Evolutionary conservation across 495 filamentous ascomycete species (phyloP).

Genomic region (Choiromyces venosus): DNA sequence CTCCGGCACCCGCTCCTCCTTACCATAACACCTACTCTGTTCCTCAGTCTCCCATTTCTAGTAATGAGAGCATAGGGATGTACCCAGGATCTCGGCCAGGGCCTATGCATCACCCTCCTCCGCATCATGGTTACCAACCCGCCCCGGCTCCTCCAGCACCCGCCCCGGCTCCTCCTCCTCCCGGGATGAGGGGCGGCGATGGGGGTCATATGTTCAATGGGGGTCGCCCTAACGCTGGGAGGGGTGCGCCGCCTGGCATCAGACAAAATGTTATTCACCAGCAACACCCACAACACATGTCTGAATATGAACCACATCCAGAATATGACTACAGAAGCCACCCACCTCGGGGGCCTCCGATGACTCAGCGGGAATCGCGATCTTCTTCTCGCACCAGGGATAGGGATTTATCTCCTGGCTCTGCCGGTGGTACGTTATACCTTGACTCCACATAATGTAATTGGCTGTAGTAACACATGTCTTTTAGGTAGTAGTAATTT

Average conservation of each 20-base stretch:
- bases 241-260: constrained; percentile 15
- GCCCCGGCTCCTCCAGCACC: constrained; percentile 11
- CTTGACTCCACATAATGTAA: not conserved
- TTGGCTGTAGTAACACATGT: constrained; percentile 11
- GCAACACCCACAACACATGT: constrained; percentile 16
- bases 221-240: constrained; percentile 7
- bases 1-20: constrained; percentile 21
- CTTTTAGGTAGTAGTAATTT: constrained; percentile 35
- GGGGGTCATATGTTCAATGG: constrained; percentile 15
- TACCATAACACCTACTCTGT: constrained; percentile 23
- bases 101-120: constrained; percentile 3
- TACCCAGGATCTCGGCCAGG: constrained; percentile 13
- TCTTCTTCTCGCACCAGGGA: constrained; percentile 35
- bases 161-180: constrained; percentile 22
- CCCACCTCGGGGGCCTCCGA: constrained; percentile 15
- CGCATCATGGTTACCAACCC: constrained; percentile 1
- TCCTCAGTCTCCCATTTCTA: constrained; percentile 35
- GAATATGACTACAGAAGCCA: constrained; percentile 25
- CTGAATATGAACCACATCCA: constrained; percentile 18
- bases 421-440: constrained; percentile 21
- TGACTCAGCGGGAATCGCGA: constrained; percentile 22
- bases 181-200: constrained; percentile 29
- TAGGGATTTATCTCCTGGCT: constrained; percentile 28
- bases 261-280: constrained; percentile 37
- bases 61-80: constrained; percentile 29